These are phyloP conservation scores for Zopfochytrium polystomum DNA, from an alignment of 371 early-diverging fungal genomes.

Conservation along the genomic window DNA sequence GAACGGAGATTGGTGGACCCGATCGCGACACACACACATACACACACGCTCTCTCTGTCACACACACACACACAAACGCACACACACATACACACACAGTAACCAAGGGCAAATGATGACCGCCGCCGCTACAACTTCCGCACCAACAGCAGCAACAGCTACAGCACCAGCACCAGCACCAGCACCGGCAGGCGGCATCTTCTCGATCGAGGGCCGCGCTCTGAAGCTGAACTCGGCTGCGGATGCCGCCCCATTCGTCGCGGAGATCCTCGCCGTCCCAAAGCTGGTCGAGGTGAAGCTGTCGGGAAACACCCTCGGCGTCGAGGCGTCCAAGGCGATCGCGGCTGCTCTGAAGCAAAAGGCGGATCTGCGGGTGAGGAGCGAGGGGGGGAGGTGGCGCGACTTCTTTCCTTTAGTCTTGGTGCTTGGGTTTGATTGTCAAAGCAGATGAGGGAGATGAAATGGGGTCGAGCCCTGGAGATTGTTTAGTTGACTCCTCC, in stretches of 20 bases:
- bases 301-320: conserved; percentile 91
- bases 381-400: not conserved
- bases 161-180: too few relatives aligned
- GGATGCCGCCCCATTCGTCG: conserved; percentile 74
- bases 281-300: conserved; percentile 66
- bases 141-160: too few relatives aligned
- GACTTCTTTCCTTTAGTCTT: not conserved
- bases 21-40: too few relatives aligned
- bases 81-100: too few relatives aligned
- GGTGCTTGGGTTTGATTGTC: conserved; percentile 2
- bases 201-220: conserved; percentile 37
- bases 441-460: conserved; percentile 2
- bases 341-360: conserved; percentile 71
- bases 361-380: conserved; percentile 66
- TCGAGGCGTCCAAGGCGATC: conserved; percentile 84
- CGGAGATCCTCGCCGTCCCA: conserved; percentile 60
- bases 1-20: too few relatives aligned
- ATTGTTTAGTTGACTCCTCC: too few relatives aligned
- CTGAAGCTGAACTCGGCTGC: conserved; percentile 78
- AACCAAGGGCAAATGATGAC: too few relatives aligned
- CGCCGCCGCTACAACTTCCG: too few relatives aligned
- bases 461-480: too few relatives aligned
- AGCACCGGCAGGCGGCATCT: conserved; percentile 3
- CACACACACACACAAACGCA: too few relatives aligned
- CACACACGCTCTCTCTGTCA: too few relatives aligned